These are phyloP conservation scores for Metarhizium robertsii DNA, from an alignment of 2,329 filamentous ascomycete genomes.

Conservation along the genomic window DNA sequence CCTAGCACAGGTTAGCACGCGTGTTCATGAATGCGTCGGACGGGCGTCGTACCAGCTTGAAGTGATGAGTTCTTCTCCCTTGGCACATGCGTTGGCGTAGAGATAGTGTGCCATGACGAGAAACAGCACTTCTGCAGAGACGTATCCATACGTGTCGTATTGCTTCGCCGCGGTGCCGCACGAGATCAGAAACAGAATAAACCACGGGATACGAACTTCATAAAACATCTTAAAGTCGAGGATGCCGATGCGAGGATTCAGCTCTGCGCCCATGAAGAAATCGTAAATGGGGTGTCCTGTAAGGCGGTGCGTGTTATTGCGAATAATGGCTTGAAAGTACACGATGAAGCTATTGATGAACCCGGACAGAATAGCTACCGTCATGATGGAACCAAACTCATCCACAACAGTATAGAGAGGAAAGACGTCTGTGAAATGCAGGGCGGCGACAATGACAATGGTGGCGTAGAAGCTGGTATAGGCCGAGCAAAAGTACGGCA, in stretches of 20 bases:
- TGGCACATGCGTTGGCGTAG: slow-evolving; percentile 83
- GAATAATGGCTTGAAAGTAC: slow-evolving; percentile 71
- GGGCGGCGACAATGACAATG: slow-evolving; percentile 53
- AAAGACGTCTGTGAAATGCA: slow-evolving; percentile 78
- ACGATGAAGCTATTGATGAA: slow-evolving; percentile 73
- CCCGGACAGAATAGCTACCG: slow-evolving; percentile 82
- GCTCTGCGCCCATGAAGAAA: slow-evolving; percentile 84
- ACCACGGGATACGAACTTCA: slow-evolving; percentile 88
- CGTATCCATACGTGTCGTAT: slow-evolving; percentile 73
- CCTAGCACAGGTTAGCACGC: slow-evolving; percentile 20
- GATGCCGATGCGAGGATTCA: slow-evolving; percentile 74
- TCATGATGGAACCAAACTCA: slow-evolving; percentile 86
- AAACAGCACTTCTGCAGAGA: slow-evolving; percentile 72
- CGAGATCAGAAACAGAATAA: slow-evolving; percentile 70
- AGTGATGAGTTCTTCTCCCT: slow-evolving; percentile 82
- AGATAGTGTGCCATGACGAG: slow-evolving; percentile 80
- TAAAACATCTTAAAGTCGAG: slow-evolving; percentile 95
- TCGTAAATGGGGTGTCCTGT: slow-evolving; percentile 73
- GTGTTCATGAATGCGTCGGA: background rate
- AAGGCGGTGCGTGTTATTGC: slow-evolving; percentile 84
- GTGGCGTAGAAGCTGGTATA: slow-evolving; percentile 81
- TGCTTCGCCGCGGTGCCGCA: slow-evolving; percentile 69
- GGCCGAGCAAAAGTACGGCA: slow-evolving; percentile 88
- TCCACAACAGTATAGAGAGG: slow-evolving; percentile 85
- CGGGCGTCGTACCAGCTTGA: slow-evolving; percentile 53